Evolutionary conservation across 345 rosid genomes (phyloP).

Genomic region (Angophora floribunda): DNA sequence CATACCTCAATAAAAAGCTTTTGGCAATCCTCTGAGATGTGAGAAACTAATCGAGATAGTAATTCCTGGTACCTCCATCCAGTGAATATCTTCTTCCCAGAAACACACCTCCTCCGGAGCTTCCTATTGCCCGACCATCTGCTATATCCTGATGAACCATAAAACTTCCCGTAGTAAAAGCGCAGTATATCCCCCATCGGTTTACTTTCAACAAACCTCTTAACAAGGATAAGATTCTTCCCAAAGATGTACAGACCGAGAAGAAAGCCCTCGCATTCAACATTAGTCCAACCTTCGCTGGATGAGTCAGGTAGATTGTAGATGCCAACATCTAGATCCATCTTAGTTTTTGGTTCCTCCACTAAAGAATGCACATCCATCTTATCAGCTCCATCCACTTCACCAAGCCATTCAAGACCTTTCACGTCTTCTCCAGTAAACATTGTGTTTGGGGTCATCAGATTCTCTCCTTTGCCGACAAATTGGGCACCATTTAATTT

Average conservation of each 20-base stretch:
- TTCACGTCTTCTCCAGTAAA: background rate
- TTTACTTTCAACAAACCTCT: constrained; percentile 31
- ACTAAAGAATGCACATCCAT: background rate
- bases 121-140: constrained; percentile 42
- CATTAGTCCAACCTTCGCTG: constrained; percentile 14
- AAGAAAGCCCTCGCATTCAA: constrained; percentile 28
- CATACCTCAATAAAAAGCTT: constrained; percentile 32
- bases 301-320: constrained; percentile 21
- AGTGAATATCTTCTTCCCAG: constrained; percentile 39
- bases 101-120: constrained; percentile 17
- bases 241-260: constrained; percentile 58
- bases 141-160: constrained; percentile 21
- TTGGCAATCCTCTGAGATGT: constrained; percentile 21
- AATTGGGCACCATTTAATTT: background rate
- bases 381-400: background rate
- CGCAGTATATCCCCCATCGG: constrained; percentile 34
- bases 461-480: background rate
- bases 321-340: background rate
- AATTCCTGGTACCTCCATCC: constrained; percentile 46
- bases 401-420: background rate
- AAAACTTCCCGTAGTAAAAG: constrained; percentile 47
- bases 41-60: constrained; percentile 29
- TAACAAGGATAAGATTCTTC: constrained; percentile 34
- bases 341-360: background rate
- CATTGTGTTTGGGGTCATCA: background rate